Evolutionary conservation across 2,329 filamentous ascomycete genomes (phyloP).

Genomic region (Leptographium procerum): DNA sequence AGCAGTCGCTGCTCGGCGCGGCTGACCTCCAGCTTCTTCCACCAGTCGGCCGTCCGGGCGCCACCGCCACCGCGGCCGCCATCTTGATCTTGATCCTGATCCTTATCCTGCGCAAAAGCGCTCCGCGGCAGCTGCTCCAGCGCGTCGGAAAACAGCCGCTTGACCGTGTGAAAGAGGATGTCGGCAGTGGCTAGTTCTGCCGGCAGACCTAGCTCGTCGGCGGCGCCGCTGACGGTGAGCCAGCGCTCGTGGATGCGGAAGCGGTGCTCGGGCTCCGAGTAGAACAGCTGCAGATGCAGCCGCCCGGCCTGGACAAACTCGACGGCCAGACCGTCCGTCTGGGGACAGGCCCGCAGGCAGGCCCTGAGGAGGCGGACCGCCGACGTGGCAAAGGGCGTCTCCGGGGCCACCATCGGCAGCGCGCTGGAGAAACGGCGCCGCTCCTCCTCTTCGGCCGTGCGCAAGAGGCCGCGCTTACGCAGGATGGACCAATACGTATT

Average conservation of each 20-base stretch:
- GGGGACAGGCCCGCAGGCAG: conserved; percentile 7
- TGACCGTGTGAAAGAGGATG: conserved; percentile 7
- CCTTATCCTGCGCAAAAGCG: background rate
- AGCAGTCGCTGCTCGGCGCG: background rate
- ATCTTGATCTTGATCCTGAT: no score
- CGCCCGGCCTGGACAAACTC: conserved; percentile 10
- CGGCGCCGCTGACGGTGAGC: conserved; percentile 2
- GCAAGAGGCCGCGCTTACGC: conserved; percentile 5
- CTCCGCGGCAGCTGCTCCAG: conserved; percentile 7
- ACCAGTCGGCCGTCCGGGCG: background rate
- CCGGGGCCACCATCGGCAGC: background rate
- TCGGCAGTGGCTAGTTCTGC: background rate
- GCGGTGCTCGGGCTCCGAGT: background rate
- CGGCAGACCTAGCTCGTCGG: conserved; percentile 6
- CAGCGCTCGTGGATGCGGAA: conserved; percentile 9
- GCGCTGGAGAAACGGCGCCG: conserved; percentile 8
- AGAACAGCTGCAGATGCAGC: conserved; percentile 8
- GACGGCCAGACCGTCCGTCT: conserved; percentile 4
- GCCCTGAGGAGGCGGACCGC: conserved; percentile 7
- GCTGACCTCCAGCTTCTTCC: background rate
- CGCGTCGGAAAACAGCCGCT: conserved; percentile 8
- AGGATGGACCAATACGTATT: conserved; percentile 15
- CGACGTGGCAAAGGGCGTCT: background rate
- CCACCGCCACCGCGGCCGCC: no score
- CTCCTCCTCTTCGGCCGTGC: conserved; percentile 13